Conservation (phyloP, 768 basidiomycete genomes). For the Leccinellum albellum region DNA sequence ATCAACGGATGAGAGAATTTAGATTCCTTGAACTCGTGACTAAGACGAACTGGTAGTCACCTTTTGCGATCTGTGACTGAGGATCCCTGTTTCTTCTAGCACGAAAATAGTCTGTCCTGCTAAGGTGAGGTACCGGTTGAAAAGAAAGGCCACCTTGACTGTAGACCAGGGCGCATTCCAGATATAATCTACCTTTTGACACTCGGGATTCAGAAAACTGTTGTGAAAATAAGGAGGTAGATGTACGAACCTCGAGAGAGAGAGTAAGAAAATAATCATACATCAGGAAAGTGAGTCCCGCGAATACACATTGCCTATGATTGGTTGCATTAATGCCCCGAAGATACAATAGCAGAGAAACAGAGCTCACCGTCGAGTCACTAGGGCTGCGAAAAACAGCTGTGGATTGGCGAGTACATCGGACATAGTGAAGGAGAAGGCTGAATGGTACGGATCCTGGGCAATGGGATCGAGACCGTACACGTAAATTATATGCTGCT, state of each 20-base stretch:
- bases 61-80: slow-evolving; percentile 1
- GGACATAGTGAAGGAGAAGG: background rate
- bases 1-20: background rate
- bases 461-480: background rate
- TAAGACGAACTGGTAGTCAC: background rate
- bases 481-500: background rate
- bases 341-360: background rate
- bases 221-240: background rate
- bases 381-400: background rate
- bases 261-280: slow-evolving; percentile 15
- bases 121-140: slow-evolving; percentile 17
- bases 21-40: background rate
- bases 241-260: slow-evolving; percentile 9
- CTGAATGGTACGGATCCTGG: background rate
- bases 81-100: slow-evolving; percentile 12
- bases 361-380: background rate
- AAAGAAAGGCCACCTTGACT: slow-evolving; percentile 11
- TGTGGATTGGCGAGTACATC: background rate
- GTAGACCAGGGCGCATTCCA: slow-evolving; percentile 4
- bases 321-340: background rate
- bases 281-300: slow-evolving; percentile 1
- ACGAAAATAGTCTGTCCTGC: slow-evolving; percentile 4
- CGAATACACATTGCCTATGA: background rate
- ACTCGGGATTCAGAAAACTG: background rate
- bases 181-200: slow-evolving; percentile 1